A percentile compares a stretch with the other conserved stretches of the same genome.
Conservation (phyloP, 177 flowering plant species). For the Vitis hybrid region DNA sequence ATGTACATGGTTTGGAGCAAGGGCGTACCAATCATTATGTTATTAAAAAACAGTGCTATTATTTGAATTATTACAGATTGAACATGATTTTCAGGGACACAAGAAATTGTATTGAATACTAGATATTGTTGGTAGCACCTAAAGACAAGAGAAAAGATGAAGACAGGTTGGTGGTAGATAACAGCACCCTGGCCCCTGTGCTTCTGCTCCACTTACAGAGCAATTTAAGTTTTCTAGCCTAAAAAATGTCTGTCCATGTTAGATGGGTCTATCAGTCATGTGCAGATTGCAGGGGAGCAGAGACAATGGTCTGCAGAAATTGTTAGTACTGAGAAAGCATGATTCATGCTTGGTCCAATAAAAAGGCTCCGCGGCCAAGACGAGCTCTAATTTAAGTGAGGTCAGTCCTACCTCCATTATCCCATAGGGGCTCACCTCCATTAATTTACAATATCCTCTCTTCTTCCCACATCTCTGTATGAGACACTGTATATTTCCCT, state of each 20-base stretch:
- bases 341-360: conserved; percentile 20
- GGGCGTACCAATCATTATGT: too few relatives aligned
- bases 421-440: conserved; percentile 7
- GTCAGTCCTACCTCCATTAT: conserved; percentile 3
- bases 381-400: conserved; percentile 3
- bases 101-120: not conserved
- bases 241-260: conserved; percentile 1
- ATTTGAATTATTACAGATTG: not conserved
- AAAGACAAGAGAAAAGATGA: conserved; percentile 5
- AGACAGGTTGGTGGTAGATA: conserved; percentile 1
- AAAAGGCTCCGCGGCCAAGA: conserved; percentile 28
- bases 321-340: not conserved
- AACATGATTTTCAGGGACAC: not conserved
- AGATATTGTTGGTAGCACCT: not conserved
- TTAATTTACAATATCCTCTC: conserved; percentile 28
- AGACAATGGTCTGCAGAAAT: conserved; percentile 24
- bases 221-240: too few relatives aligned
- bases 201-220: not conserved
- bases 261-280: conserved; percentile 22
- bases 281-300: conserved; percentile 27
- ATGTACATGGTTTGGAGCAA: too few relatives aligned
- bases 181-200: conserved; percentile 19
- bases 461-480: conserved; percentile 22
- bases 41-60: too few relatives aligned
- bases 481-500: not conserved